Percentiles rank a stretch among this genome's conserved stretches.
Conservation (phyloP, 176 grass and related monocot species). For the Neostapfia colusana region DNA sequence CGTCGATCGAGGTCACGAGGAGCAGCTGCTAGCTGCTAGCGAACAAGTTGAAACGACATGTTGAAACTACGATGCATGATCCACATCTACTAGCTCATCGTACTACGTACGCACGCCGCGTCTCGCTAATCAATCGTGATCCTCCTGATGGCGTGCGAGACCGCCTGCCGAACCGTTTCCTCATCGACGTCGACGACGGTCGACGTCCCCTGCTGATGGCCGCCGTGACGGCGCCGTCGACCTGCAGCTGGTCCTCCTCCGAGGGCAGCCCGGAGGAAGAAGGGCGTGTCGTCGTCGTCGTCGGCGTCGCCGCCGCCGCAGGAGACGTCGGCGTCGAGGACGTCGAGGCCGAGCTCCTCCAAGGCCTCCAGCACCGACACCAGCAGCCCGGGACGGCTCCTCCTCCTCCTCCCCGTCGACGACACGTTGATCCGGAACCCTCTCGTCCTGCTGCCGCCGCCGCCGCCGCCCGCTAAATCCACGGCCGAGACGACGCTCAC, state of each 20-base stretch:
- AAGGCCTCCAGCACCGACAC: slow-evolving; percentile 58
- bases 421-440: slow-evolving; percentile 57
- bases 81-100: no score
- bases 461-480: background rate
- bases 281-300: slow-evolving; percentile 34
- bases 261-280: slow-evolving; percentile 46
- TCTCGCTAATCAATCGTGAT: slow-evolving; percentile 24
- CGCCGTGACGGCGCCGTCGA: background rate
- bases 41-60: no score
- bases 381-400: slow-evolving; percentile 42
- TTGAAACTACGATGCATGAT: no score
- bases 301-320: slow-evolving; percentile 53
- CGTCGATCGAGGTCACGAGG: no score
- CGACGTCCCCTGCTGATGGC: background rate
- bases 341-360: slow-evolving; percentile 57
- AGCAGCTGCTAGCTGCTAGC: no score
- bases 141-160: slow-evolving; percentile 58
- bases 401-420: background rate
- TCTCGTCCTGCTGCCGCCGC: background rate
- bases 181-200: slow-evolving; percentile 71
- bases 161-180: slow-evolving; percentile 52
- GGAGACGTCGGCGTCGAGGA: slow-evolving; percentile 54
- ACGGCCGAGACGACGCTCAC: slow-evolving; percentile 52
- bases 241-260: slow-evolving; percentile 26
- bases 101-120: no score